phyloP scores from a whole-genome alignment of 495 filamentous ascomycete species.

The Copromyces sp. region DNA sequence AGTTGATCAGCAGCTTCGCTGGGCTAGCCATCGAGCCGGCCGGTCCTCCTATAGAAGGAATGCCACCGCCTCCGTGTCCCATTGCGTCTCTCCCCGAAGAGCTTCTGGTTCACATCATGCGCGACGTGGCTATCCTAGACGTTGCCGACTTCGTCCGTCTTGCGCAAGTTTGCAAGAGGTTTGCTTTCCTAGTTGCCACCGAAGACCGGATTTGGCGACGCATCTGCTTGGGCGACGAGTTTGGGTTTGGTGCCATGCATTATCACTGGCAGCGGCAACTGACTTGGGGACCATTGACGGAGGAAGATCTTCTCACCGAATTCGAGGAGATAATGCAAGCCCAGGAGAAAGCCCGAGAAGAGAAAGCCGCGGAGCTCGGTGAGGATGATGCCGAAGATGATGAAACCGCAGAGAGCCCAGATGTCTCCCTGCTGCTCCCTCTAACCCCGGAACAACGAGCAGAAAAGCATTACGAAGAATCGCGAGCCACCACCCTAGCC shows the following conservation, averaged over 20 bases:
- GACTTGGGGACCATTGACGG: constrained; percentile 45
- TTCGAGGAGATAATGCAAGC: constrained; percentile 2
- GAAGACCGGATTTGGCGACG: constrained; percentile 88
- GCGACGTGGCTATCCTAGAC: constrained; percentile 62
- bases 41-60: constrained; percentile 49
- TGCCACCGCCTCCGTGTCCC: constrained; percentile 62
- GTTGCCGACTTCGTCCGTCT: constrained; percentile 70
- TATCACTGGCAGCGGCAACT: constrained; percentile 63
- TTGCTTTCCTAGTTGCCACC: constrained; percentile 74
- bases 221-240: constrained; percentile 55
- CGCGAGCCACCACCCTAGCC: constrained; percentile 24
- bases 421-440: constrained; percentile 1
- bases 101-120: constrained; percentile 52
- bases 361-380: constrained; percentile 1
- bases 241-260: constrained; percentile 78
- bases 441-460: constrained; percentile 20
- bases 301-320: constrained; percentile 24
- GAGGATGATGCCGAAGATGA: background rate
- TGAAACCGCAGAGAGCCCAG: constrained; percentile 6
- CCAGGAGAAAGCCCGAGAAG: background rate
- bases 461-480: constrained; percentile 17
- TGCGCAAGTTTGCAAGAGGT: constrained; percentile 70
- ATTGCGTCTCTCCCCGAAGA: constrained; percentile 72
- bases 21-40: constrained; percentile 48
- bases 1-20: constrained; percentile 70